Percentiles rank a stretch among this genome's conserved stretches.
Conservation (phyloP, 257 asterid species). For the Plantago major region DNA sequence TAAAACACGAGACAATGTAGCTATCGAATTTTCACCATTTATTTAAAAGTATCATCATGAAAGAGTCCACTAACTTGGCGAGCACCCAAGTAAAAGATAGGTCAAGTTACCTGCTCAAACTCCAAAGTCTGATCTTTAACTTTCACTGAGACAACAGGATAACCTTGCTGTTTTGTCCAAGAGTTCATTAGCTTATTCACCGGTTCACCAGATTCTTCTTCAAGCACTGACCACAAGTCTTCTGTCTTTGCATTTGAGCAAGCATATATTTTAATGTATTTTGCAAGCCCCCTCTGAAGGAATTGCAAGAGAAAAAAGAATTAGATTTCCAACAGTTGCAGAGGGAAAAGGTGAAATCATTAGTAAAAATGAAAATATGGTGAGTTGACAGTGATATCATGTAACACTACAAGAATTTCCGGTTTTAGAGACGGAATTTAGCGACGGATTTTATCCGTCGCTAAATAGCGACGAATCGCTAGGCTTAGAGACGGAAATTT, state of each 20-base stretch:
- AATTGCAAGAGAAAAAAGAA: slow-evolving; percentile 18
- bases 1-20: slow-evolving; percentile 12
- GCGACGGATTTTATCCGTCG: too few species aligned
- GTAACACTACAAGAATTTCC: too few species aligned
- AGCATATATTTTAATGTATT: slow-evolving; percentile 75
- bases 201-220: slow-evolving; percentile 91
- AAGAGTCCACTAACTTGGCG: too few species aligned
- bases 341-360: slow-evolving; percentile 15
- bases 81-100: too few species aligned
- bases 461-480: too few species aligned
- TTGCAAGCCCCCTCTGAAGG: slow-evolving; percentile 78
- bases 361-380: background rate
- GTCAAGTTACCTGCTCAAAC: slow-evolving; percentile 69
- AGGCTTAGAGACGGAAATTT: too few species aligned
- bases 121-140: slow-evolving; percentile 61
- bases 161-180: slow-evolving; percentile 92
- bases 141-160: slow-evolving; percentile 84
- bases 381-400: background rate
- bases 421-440: too few species aligned
- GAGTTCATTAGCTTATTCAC: slow-evolving; percentile 83
- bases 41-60: background rate
- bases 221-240: slow-evolving; percentile 91
- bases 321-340: background rate
- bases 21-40: background rate
- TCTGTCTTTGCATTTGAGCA: slow-evolving; percentile 91